Base-by-base conservation (phyloP, 2,329 filamentous ascomycete genomes). In the Colletotrichum plurivorum region DNA sequence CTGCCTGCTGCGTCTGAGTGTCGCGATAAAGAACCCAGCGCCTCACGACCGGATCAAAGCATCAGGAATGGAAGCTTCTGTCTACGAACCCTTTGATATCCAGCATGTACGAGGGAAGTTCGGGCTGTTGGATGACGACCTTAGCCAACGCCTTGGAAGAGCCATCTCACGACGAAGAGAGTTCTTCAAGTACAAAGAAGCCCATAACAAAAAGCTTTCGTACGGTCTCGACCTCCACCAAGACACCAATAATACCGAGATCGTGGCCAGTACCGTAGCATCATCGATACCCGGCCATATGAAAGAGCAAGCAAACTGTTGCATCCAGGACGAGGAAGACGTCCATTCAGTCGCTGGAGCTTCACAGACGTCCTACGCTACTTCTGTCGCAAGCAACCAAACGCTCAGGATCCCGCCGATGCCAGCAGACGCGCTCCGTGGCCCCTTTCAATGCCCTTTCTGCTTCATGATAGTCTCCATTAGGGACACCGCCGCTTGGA, bases 371-470 rank as follows among this genome's bases (percentile, higher is more conserved):
- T 79, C 78, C 0, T 78, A 73, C 43, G 74, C 77, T 5, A 73
- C 75, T 12, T 77, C 78, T 0, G 70, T 56, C 5, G 72, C 63
- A 31, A 63, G 57, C 13, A 31, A 57, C 65, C 5, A 70, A 9
- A n/a, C 41, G 18, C 56, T 68, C 31, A 74, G 53, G 22, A 61
- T 74, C 8, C 81, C 69, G 18, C 75, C 58, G 3, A 58, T 71
- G 3, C 77, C 78, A 0, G 67, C 71, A 39, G 71, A 71, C 1
- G 72, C 76, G 0, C 31, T 55, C 0, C 53, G 73, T 10, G 75
- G 75, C 0, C 73, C 75, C 0, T 82, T 83, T 46, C 76, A 82
- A 65, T 84, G 82, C 43, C 81, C 79, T 0, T 82, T 81, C 9
- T 84, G 82, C 57, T 82, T 76, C 36, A 75, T 75, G 48, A 75